Evolutionary conservation across 495 filamentous ascomycete species (phyloP).

Genomic region (Stereocaulon alpinum): DNA sequence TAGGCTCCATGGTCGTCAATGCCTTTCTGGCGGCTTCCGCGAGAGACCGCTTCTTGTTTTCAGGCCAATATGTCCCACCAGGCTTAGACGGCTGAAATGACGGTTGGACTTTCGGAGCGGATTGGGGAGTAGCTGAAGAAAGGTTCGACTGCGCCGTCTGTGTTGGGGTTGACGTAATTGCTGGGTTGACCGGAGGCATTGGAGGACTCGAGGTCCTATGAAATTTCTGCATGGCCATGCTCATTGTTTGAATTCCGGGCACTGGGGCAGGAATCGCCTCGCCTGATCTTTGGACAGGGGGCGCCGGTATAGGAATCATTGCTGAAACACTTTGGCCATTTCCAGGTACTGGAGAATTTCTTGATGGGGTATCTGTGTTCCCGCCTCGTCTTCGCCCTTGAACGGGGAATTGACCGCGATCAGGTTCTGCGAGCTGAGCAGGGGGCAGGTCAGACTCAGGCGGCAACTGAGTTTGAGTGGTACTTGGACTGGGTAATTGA

Average conservation of each 20-base stretch:
- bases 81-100: background rate
- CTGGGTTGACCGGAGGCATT: background rate
- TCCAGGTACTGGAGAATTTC: background rate
- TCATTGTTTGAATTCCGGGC: background rate
- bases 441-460: slow-evolving; percentile 17
- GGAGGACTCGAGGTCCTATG: background rate
- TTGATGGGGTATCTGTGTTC: background rate
- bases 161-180: background rate
- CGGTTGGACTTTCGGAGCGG: background rate
- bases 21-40: slow-evolving; percentile 26
- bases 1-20: slow-evolving; percentile 22
- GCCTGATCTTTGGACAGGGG: background rate
- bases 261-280: background rate
- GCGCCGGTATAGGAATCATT: background rate
- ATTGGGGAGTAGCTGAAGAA: background rate
- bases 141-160: background rate
- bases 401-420: slow-evolving; percentile 25
- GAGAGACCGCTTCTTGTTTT: slow-evolving; percentile 26
- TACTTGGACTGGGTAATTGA: slow-evolving; percentile 7
- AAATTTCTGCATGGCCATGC: slow-evolving; percentile 1
- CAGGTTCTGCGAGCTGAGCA: slow-evolving; percentile 16
- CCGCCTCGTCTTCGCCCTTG: slow-evolving; percentile 17
- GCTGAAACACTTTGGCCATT: background rate
- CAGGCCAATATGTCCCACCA: slow-evolving; percentile 27
- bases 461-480: slow-evolving; percentile 8